These are phyloP conservation scores for Aphanomyces cochlioides DNA, from an alignment of 352 stramenopile genomes.

Conservation along the genomic window DNA sequence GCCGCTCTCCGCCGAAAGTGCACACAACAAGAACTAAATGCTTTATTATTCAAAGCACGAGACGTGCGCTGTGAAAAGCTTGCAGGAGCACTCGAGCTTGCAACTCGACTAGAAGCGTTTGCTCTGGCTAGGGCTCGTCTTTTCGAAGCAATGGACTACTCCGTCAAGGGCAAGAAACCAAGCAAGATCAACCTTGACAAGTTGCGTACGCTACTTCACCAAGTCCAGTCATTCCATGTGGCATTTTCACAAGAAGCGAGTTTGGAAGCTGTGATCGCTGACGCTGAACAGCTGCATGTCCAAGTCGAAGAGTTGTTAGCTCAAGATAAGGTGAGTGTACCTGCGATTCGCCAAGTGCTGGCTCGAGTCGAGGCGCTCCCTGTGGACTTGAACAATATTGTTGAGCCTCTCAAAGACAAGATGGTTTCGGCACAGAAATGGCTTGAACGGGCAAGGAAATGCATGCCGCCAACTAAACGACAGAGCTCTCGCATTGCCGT, in stretches of 20 bases:
- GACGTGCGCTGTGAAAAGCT: constrained; percentile 15
- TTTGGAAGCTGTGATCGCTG: constrained; percentile 49
- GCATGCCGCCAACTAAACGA: constrained; percentile 46
- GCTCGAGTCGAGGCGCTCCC: constrained; percentile 80
- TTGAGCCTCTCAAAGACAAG: constrained; percentile 77
- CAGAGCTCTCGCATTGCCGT: constrained; percentile 60
- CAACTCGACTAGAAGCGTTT: constrained; percentile 1
- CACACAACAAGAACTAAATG: constrained; percentile 20
- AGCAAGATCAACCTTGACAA: constrained; percentile 32
- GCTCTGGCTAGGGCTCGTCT: constrained; percentile 12
- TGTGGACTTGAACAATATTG: constrained; percentile 76
- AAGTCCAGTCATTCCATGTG: constrained; percentile 45
- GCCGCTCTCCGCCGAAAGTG: not conserved
- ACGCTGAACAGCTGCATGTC: constrained; percentile 54
- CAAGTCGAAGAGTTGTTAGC: constrained; percentile 64
- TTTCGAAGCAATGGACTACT: not conserved
- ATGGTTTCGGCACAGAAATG: constrained; percentile 82
- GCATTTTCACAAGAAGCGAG: constrained; percentile 56
- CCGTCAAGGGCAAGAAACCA: constrained; percentile 37
- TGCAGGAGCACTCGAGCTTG: not conserved
- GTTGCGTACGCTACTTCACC: constrained; percentile 48
- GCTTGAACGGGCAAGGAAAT: constrained; percentile 82
- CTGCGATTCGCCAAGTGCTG: constrained; percentile 73
- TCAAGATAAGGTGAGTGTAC: constrained; percentile 80
- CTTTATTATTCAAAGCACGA: constrained; percentile 14